These are phyloP conservation scores for Fistulifera pelliculosa DNA, from an alignment of 108 stramenopile genomes.

Conservation along the genomic window DNA sequence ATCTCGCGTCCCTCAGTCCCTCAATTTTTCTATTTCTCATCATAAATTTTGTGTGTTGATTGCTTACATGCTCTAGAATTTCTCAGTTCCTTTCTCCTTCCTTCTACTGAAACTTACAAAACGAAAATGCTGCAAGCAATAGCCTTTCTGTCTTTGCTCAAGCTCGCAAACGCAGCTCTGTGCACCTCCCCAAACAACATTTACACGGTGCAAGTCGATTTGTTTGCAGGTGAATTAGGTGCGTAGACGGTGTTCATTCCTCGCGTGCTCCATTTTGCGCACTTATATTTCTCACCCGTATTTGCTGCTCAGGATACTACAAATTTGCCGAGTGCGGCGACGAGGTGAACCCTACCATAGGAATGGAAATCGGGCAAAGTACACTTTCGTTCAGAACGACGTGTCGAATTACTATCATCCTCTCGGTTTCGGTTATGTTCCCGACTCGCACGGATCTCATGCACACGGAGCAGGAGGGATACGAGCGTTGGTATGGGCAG, in stretches of 20 bases:
- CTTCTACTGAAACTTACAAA: too few relatives aligned
- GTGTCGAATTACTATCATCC: conserved; percentile 41
- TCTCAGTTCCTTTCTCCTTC: too few relatives aligned
- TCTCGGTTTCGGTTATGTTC: conserved; percentile 80
- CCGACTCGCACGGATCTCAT: conserved; percentile 70
- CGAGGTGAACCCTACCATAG: conserved; percentile 50
- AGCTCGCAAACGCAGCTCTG: conserved; percentile 2
- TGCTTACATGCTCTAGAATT: too few relatives aligned
- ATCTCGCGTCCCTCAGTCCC: too few relatives aligned
- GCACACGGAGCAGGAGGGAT: conserved; percentile 26
- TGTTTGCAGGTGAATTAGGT: conserved; percentile 24
- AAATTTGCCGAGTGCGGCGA: conserved; percentile 63
- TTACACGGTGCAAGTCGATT: conserved; percentile 18
- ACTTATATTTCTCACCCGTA: neutral
- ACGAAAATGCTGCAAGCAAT: too few relatives aligned
- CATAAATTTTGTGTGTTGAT: too few relatives aligned
- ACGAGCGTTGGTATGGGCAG: too few relatives aligned
- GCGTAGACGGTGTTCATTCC: neutral
- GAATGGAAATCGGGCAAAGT: conserved; percentile 47
- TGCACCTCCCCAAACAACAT: conserved; percentile 14
- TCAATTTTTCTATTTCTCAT: too few relatives aligned
- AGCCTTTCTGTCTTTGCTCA: too few relatives aligned
- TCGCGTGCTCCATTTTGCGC: neutral
- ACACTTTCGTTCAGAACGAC: conserved; percentile 47
- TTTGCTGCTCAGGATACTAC: conserved; percentile 44